Evolutionary conservation across 2,329 filamentous ascomycete genomes (phyloP), one percentile per base, ranked within the genome.

Genomic region (Apiospora kogelbergensis): DNA sequence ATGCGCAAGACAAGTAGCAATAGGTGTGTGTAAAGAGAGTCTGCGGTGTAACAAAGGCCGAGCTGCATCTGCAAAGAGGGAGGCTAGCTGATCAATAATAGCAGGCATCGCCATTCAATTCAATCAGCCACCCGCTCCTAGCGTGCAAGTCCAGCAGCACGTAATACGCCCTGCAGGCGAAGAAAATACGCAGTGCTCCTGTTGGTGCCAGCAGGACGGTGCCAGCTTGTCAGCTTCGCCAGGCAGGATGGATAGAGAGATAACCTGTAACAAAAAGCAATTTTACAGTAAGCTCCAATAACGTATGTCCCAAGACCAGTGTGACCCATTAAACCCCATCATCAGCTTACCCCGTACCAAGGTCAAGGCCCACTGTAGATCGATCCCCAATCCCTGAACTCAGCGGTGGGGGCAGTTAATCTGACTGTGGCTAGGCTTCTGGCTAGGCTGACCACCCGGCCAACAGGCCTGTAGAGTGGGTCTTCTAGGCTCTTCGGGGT

Each of bases 231-330:
- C 33, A 33, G 33, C 33, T 33, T 33, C 37, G 48, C 53, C 30
- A 60, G 30, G 53, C 22, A 60, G n/a, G 42, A n/a, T n/a, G n/a
- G n/a, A n/a, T n/a, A n/a, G n/a, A n/a, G n/a, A n/a, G n/a, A 9
- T 30, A 60, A 37, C 17, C 53, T 60, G 53, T 60, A 20, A 60
- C 53, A 60, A 60, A 48, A 60, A 60, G 53, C 20, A 57, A 57
- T 11, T 15, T n/a, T 11, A 60, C 53, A 60, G 53, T 60, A 60
- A 37, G 26, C 53, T 60, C 26, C 26, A n/a, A 17, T 57, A 17
- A n/a, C n/a, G 6, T 60, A 22, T n/a, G 26, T 33, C 26, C 26
- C 26, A 33, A 33, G 17, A 33, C 15, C 48, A 57, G 13, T 33
- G 48, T 30, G 26, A 7, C 26, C 48, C 26, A 57, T 33, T 33